A percentile compares a stretch with the other conserved stretches of the same genome.
These are phyloP conservation scores for Alternaria dauci DNA, from an alignment of 2,329 filamentous ascomycete genomes.

Conservation along the genomic window DNA sequence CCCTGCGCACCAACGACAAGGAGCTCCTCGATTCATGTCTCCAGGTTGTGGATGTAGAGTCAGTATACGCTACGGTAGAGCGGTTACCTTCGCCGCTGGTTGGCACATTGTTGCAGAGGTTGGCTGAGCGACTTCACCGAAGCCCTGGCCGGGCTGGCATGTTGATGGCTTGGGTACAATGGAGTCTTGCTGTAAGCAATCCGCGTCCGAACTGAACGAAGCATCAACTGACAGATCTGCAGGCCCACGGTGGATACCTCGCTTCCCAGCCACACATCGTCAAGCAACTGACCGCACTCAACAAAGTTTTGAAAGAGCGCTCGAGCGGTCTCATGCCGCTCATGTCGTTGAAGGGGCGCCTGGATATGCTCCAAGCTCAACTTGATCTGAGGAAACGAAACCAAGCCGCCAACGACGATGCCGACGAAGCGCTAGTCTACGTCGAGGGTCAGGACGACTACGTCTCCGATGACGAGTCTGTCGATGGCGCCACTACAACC, in stretches of 20 bases:
- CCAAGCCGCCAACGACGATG: slow-evolving; percentile 65
- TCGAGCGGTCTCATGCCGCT: slow-evolving; percentile 82
- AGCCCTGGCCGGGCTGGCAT: slow-evolving; percentile 88
- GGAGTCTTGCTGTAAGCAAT: slow-evolving; percentile 53
- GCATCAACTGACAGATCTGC: slow-evolving; percentile 1
- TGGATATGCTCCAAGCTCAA: slow-evolving; percentile 93
- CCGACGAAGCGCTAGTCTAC: slow-evolving; percentile 80
- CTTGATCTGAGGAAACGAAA: slow-evolving; percentile 79
- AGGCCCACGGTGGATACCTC: slow-evolving; percentile 86
- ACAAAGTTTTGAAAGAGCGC: slow-evolving; percentile 87
- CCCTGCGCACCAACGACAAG: slow-evolving; percentile 89
- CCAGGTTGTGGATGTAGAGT: slow-evolving; percentile 76
- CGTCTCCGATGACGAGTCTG: slow-evolving; percentile 60
- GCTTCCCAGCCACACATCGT: slow-evolving; percentile 86
- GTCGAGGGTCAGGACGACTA: slow-evolving; percentile 81
- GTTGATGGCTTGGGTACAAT: slow-evolving; percentile 95
- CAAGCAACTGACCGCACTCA: slow-evolving; percentile 77
- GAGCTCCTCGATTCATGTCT: slow-evolving; percentile 92
- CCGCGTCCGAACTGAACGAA: neutral
- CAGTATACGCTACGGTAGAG: slow-evolving; percentile 88
- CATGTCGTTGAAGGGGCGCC: slow-evolving; percentile 88
- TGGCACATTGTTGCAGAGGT: slow-evolving; percentile 77
- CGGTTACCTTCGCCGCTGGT: slow-evolving; percentile 87
- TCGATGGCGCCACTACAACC: slow-evolving; percentile 24
- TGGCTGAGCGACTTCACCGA: slow-evolving; percentile 86